Evolutionary conservation across 176 grass and related monocot species (phyloP).

Genomic region (Ensete glaucum): DNA sequence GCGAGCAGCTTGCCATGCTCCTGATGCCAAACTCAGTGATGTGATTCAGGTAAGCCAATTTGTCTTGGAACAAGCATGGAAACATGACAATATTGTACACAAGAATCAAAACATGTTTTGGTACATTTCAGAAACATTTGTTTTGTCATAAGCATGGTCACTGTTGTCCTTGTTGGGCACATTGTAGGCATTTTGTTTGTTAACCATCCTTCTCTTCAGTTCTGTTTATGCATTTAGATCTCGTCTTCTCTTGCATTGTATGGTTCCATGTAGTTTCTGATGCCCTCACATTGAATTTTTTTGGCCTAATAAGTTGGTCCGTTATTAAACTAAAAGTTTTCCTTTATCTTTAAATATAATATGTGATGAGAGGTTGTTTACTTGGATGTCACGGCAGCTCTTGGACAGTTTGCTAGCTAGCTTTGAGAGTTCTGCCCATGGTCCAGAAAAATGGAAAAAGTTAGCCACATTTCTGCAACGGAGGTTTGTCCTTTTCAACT

Average conservation of each 20-base stretch:
- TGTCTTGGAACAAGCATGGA: background rate
- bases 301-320: too few relatives aligned
- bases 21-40: conserved; percentile 69
- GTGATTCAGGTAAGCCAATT: conserved; percentile 45
- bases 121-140: too few relatives aligned
- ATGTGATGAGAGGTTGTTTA: background rate
- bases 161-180: too few relatives aligned
- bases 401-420: conserved; percentile 54
- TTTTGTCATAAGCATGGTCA: too few relatives aligned
- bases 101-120: too few relatives aligned
- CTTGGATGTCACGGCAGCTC: conserved; percentile 38
- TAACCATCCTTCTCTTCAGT: too few relatives aligned
- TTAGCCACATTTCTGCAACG: conserved; percentile 67
- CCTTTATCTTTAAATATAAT: background rate
- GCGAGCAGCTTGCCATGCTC: conserved; percentile 51
- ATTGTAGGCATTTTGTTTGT: too few relatives aligned
- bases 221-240: too few relatives aligned
- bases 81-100: too few relatives aligned
- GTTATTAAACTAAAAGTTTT: background rate
- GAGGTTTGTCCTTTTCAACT: conserved; percentile 40
- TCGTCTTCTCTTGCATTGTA: too few relatives aligned
- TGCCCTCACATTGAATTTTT: too few relatives aligned
- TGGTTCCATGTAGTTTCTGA: too few relatives aligned
- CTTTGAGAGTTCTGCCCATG: conserved; percentile 69
- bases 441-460: conserved; percentile 74